phyloP scores from a whole-genome alignment of 2,329 filamentous ascomycete genomes.

The Beauveria asiatica region DNA sequence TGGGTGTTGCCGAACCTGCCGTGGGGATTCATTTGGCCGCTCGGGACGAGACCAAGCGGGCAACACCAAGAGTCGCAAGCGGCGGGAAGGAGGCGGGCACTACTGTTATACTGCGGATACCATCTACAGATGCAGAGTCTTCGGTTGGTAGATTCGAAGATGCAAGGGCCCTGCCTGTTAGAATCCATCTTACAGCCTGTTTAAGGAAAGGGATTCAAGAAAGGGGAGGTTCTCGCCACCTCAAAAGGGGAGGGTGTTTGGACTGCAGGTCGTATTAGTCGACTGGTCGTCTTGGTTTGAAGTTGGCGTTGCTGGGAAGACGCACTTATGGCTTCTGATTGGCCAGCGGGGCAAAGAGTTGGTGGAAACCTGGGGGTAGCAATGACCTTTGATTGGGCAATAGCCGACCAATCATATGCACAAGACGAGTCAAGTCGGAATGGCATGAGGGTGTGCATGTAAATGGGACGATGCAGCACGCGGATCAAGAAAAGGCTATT shows the following conservation, averaged over 20 bases:
- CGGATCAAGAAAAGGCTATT: background rate
- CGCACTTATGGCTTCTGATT: background rate
- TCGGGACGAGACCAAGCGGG: background rate
- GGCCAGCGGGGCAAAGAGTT: background rate
- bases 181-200: background rate
- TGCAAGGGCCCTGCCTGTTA: slow-evolving; percentile 1
- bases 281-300: background rate
- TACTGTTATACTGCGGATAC: slow-evolving; percentile 6
- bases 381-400: background rate
- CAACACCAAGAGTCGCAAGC: background rate
- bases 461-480: background rate
- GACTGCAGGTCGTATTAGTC: slow-evolving; percentile 1
- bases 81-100: slow-evolving; percentile 6
- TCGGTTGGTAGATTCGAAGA: background rate
- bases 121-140: slow-evolving; percentile 1
- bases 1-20: background rate
- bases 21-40: background rate
- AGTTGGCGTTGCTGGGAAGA: background rate
- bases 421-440: background rate
- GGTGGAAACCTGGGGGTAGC: background rate
- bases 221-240: background rate
- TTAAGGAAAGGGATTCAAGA: slow-evolving; percentile 2
- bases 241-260: background rate
- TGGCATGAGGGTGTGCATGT: background rate
- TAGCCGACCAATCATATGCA: background rate